Conservation (phyloP, 345 rosid species). For the Citrus sinensis region DNA sequence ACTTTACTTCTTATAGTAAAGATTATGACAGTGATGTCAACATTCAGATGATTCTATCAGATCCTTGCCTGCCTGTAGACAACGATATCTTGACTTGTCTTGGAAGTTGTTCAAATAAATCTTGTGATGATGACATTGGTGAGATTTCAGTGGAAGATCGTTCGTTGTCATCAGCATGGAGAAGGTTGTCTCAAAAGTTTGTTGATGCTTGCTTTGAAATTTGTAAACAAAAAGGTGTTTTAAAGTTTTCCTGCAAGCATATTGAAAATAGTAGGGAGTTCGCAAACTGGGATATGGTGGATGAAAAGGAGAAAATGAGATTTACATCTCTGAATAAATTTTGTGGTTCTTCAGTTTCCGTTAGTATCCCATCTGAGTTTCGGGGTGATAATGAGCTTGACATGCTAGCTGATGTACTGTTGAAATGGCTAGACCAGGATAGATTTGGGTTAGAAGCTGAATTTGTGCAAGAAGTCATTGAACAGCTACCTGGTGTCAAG, state of each 20-base stretch:
- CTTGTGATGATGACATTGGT: conserved; percentile 50
- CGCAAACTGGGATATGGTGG: conserved; percentile 34
- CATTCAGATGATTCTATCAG: conserved; percentile 63
- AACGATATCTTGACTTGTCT: conserved; percentile 64
- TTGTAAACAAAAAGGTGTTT: conserved; percentile 34
- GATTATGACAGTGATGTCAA: conserved; percentile 43
- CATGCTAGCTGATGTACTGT: conserved; percentile 36
- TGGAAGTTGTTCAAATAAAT: conserved; percentile 24
- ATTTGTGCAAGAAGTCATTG: conserved; percentile 87
- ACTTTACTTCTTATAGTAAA: conserved; percentile 18
- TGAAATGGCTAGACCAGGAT: conserved; percentile 77
- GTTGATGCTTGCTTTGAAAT: conserved; percentile 51
- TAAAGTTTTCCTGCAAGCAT: conserved; percentile 69
- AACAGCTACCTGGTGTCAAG: conserved; percentile 67
- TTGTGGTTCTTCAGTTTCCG: conserved; percentile 45
- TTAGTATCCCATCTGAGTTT: conserved; percentile 28
- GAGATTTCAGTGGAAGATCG: conserved; percentile 71
- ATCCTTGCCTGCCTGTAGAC: conserved; percentile 58
- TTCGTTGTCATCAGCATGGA: conserved; percentile 82
- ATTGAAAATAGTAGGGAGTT: conserved; percentile 35
- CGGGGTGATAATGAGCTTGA: conserved; percentile 42
- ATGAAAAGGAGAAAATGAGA: conserved; percentile 30
- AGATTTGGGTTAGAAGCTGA: conserved; percentile 91
- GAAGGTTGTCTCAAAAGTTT: conserved; percentile 54
- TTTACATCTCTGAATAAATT: conserved; percentile 53